Evolutionary conservation across 2,329 filamentous ascomycete species (phyloP), one percentile per base, ranked within the genome.

Genomic region (Allantophomopsis lycopodina): DNA sequence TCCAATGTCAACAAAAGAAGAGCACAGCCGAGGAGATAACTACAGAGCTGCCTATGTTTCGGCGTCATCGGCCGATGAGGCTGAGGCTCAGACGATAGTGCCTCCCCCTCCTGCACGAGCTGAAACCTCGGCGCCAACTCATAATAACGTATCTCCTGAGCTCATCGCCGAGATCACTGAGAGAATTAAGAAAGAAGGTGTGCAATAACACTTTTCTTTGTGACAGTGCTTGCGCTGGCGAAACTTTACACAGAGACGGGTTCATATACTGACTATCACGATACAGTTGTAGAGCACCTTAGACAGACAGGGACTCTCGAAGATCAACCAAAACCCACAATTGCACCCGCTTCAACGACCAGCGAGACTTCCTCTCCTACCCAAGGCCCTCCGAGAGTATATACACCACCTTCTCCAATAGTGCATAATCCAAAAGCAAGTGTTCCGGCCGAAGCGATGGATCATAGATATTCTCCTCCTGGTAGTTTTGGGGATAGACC

Each of bases 151-250:
- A 11, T 69, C 76, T 38, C 74, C 74, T 2, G 70, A 75, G 7
- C 60, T 80, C 16, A 65, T 81, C 38, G 68, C 71, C 36, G 69
- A 75, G 44, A 73, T 79, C 47, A 76, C 71, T 1, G 66, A 68
- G 40, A 69, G 62, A 41, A 67, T 75, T 18, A 69, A 75, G 36
- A 71, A 73, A 53, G 47, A 73, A 69, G 48, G 60, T 58, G 32
- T 58, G 63, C 36, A 62, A n/a, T 61, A 35, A 8, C 10, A 8
- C 8, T 28, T 28, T 28, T 12, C 23, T 12, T 28, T 28, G 11
- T 28, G 23, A 28, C 23, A 10, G 7, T 28, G 11, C 23, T 28
- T 28, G 23, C 23, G 23, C 23, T 12, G 23, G 44, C 63, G 42
- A 50, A 58, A 39, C 40, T 40, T 49, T 55, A 53, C 38, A 37